A percentile compares a stretch with the other conserved stretches of the same genome.
Evolutionary conservation across 305 asterid genomes (phyloP).

Genomic region (Solanum hybrid): DNA sequence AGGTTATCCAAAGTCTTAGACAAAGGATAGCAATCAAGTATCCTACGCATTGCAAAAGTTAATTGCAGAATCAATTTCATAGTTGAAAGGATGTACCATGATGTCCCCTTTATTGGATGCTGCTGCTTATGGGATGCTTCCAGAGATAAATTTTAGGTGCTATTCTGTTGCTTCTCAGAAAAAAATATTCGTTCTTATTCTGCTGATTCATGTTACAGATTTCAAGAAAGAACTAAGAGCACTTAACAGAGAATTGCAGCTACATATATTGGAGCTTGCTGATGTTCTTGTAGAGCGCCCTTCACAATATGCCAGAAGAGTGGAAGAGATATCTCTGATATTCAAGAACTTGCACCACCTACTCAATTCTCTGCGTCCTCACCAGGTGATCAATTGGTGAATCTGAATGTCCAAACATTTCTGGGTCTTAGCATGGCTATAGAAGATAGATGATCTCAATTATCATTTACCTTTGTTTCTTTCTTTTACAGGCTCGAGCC

Average conservation of each 20-base stretch:
- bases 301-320: conserved; percentile 90
- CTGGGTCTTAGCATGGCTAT: background rate
- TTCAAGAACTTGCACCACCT: conserved; percentile 88
- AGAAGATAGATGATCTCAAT: conserved; percentile 4
- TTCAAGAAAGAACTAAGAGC: conserved; percentile 83
- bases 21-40: background rate
- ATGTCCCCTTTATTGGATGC: background rate
- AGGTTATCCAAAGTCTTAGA: background rate
- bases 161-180: background rate
- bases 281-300: conserved; percentile 94
- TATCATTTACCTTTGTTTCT: background rate
- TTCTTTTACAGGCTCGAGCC: conserved; percentile 69
- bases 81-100: background rate
- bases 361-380: conserved; percentile 86
- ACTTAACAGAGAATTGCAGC: conserved; percentile 79
- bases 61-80: background rate
- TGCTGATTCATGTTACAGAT: conserved; percentile 30
- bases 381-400: conserved; percentile 50
- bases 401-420: background rate
- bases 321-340: conserved; percentile 82
- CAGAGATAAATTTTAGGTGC: background rate
- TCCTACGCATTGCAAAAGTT: background rate
- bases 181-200: background rate
- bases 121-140: background rate
- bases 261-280: conserved; percentile 80